Base-by-base conservation (phyloP, 179 eudicot genomes). In the Pouteria campechiana region DNA sequence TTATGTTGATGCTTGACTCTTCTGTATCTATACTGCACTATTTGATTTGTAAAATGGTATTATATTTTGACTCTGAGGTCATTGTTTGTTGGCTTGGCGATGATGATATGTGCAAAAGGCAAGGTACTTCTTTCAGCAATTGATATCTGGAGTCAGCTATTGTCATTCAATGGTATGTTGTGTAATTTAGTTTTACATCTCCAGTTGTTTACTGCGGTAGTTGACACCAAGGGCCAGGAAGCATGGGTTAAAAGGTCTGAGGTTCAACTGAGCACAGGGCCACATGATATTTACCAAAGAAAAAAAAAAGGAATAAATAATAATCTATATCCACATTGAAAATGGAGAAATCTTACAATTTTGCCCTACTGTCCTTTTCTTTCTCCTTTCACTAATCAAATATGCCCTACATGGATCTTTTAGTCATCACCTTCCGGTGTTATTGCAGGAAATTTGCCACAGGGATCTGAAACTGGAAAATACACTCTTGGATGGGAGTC, bases 401-500 rank as follows among this genome's bases (percentile, higher is more conserved):
- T n/a, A n/a, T n/a, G n/a, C n/a, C n/a, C n/a, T n/a, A n/a, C n/a
- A n/a, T n/a, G n/a, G n/a, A n/a, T n/a, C n/a, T 25, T 16, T 56
- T 7, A 14, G 17, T 31, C 15, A 16, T 48, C 10, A 7, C 39
- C 11, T 46, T 24, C 6, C 19, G 33, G 8, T 12, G 49, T 39
- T 7, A 21, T 5, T 64, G 69, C 61, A 83, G 94, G 89, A 83
- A 71, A 69, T 83, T 36, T 83, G 94, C 56, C 94, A 83, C 52
- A 69, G 94, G 50, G 94, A 83, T 61, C 65, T 83, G 43, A 83
- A 83, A 63, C 73, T 83, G 17, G 94, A 83, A 37, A 83, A 83
- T 65, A 79, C 94, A 2, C 89, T 83, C 4, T 65, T 83, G 32
- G 94, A 83, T 45, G 94, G 82, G 34, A 83, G 79, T 64, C 75